phyloP scores from a whole-genome alignment of 2,329 filamentous ascomycete genomes.

The Epichloe bromicola region DNA sequence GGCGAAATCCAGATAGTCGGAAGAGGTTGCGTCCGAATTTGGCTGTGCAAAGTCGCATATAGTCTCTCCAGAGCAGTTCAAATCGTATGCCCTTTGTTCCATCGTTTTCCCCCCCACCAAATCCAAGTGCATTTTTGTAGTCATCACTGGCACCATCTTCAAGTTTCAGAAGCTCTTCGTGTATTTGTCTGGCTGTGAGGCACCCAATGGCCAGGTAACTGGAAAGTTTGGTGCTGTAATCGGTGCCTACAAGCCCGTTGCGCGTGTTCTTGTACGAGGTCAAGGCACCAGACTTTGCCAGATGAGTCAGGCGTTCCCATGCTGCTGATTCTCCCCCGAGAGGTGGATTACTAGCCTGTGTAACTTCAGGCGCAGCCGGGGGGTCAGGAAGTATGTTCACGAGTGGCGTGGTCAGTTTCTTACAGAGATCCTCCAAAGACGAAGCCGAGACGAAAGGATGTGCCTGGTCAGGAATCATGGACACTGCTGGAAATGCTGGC shows the following conservation, averaged over 20 bases:
- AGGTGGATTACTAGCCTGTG: slow-evolving; percentile 51
- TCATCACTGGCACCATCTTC: slow-evolving; percentile 45
- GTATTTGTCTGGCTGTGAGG: slow-evolving; percentile 59
- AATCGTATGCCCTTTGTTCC: slow-evolving; percentile 58
- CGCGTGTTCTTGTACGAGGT: slow-evolving; percentile 55
- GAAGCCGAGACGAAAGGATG: slow-evolving; percentile 51
- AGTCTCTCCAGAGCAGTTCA: slow-evolving; percentile 68
- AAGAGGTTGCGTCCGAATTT: slow-evolving; percentile 59
- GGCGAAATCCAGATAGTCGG: slow-evolving; percentile 48
- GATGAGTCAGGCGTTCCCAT: slow-evolving; percentile 42
- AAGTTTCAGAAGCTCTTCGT: slow-evolving; percentile 52
- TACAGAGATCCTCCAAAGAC: slow-evolving; percentile 37
- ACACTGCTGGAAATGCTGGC: slow-evolving; percentile 39
- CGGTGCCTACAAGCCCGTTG: slow-evolving; percentile 55
- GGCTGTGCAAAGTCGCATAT: slow-evolving; percentile 62
- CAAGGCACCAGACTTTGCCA: slow-evolving; percentile 48
- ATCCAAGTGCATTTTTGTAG: slow-evolving; percentile 37
- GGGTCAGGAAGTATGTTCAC: slow-evolving; percentile 34
- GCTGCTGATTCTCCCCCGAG: slow-evolving; percentile 55
- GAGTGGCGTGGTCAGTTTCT: slow-evolving; percentile 45
- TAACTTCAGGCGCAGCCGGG: slow-evolving; percentile 40
- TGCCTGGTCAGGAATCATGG: slow-evolving; percentile 42
- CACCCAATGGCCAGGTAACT: slow-evolving; percentile 61
- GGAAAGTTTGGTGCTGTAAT: slow-evolving; percentile 67
- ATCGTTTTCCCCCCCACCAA: slow-evolving; percentile 57